phyloP scores from a whole-genome alignment of 1,139 yeast species.

The Scheffersomyces stambukii region DNA sequence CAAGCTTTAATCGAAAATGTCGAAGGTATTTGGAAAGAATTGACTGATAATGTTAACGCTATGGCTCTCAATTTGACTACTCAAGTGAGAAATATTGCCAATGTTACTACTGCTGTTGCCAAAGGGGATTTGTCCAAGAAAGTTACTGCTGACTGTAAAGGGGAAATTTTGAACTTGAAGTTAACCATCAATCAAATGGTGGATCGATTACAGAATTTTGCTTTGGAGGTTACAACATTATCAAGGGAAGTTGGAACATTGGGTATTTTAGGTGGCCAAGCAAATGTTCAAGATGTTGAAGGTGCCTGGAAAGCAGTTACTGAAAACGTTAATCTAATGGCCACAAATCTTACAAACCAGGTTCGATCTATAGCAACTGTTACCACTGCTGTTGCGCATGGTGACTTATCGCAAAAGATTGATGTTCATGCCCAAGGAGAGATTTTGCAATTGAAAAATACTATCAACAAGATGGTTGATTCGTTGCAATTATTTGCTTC shows the following conservation, averaged over 20 bases:
- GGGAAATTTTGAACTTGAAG: constrained; percentile 78
- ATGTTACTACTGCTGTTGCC: constrained; percentile 92
- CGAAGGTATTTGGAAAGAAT: constrained; percentile 86
- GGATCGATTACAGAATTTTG: constrained; percentile 83
- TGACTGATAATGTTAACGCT: constrained; percentile 85
- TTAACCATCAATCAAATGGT: constrained; percentile 82
- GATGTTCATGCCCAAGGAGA: constrained; percentile 91
- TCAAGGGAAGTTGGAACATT: constrained; percentile 89
- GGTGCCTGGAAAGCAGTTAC: constrained; percentile 94
- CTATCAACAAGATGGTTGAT: constrained; percentile 90
- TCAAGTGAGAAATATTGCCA: constrained; percentile 85
- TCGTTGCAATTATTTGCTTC: constrained; percentile 82
- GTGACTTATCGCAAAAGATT: constrained; percentile 83
- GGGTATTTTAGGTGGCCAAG: constrained; percentile 88
- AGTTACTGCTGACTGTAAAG: constrained; percentile 86
- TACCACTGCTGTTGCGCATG: constrained; percentile 90
- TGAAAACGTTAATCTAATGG: constrained; percentile 87
- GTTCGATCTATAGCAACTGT: constrained; percentile 88
- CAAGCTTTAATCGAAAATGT: constrained; percentile 82
- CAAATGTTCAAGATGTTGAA: constrained; percentile 87
- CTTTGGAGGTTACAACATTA: constrained; percentile 82
- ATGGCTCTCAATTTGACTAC: constrained; percentile 86
- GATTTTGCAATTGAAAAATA: constrained; percentile 68
- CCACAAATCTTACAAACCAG: constrained; percentile 81
- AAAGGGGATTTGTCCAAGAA: constrained; percentile 81